Evolutionary conservation across 177 flowering plant species (phyloP).

Genomic region (Vitis hybrid): DNA sequence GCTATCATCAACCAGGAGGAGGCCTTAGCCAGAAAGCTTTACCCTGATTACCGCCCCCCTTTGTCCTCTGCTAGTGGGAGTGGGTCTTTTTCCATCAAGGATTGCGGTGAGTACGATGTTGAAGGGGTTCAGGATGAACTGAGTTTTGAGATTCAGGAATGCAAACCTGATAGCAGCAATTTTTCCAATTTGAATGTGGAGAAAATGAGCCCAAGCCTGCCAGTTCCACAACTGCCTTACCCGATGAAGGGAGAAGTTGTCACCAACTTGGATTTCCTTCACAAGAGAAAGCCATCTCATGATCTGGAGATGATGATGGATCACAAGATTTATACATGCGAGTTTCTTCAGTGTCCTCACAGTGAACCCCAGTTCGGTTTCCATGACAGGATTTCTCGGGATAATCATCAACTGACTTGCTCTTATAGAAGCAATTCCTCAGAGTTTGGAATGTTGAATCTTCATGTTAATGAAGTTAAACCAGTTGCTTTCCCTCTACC

Average conservation of each 20-base stretch:
- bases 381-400: constrained; percentile 42
- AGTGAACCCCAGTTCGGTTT: constrained; percentile 43
- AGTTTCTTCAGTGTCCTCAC: constrained; percentile 36
- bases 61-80: constrained; percentile 35
- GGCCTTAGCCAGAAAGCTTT: constrained; percentile 47
- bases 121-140: constrained; percentile 44
- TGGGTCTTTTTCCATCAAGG: constrained; percentile 35
- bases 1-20: constrained; percentile 59
- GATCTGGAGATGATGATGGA: constrained; percentile 34
- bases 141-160: constrained; percentile 39
- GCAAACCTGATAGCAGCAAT: constrained; percentile 31
- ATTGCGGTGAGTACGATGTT: constrained; percentile 58
- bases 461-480: constrained; percentile 36
- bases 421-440: constrained; percentile 25
- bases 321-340: constrained; percentile 42
- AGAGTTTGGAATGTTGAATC: constrained; percentile 31
- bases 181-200: constrained; percentile 21
- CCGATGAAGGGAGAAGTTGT: constrained; percentile 35
- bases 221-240: constrained; percentile 19
- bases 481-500: constrained; percentile 30
- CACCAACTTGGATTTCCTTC: constrained; percentile 30
- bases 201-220: constrained; percentile 15
- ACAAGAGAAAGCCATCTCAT: constrained; percentile 29
- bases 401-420: constrained; percentile 51
- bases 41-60: constrained; percentile 43